phyloP scores from a whole-genome alignment of 1,284 basidiomycete genomes.

The Golubevia sp. region DNA sequence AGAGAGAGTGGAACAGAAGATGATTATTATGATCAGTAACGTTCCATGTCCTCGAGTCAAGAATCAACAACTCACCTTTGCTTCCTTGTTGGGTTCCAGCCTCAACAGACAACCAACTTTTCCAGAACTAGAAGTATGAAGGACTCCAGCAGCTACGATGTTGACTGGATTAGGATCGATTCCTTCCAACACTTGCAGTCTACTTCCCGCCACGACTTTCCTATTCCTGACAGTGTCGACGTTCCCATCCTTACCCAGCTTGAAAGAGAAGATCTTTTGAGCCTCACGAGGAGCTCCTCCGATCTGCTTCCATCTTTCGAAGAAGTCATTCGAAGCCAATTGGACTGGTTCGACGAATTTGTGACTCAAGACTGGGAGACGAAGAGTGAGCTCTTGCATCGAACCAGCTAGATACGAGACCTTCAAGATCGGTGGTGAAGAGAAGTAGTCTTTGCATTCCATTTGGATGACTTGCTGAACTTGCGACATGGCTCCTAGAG shows the following conservation, averaged over 20 bases:
- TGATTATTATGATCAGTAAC: too few relatives aligned
- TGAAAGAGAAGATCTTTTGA: constrained; percentile 42
- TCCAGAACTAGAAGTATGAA: constrained; percentile 26
- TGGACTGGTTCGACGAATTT: constrained; percentile 50
- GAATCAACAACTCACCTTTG: constrained; percentile 17
- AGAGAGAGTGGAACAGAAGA: neutral
- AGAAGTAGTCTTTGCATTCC: constrained; percentile 45
- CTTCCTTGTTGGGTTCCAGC: constrained; percentile 47
- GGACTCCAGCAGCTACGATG: constrained; percentile 49
- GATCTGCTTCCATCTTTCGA: constrained; percentile 54
- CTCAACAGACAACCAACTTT: constrained; percentile 51
- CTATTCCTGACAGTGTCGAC: constrained; percentile 27
- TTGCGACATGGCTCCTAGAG: constrained; percentile 40
- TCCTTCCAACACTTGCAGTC: constrained; percentile 36
- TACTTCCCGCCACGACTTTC: constrained; percentile 24
- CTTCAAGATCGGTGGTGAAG: constrained; percentile 27
- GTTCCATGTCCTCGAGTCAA: too few relatives aligned
- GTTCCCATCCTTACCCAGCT: constrained; percentile 18
- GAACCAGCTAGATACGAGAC: constrained; percentile 47
- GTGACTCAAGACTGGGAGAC: constrained; percentile 36
- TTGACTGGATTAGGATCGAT: constrained; percentile 49
- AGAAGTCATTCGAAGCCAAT: constrained; percentile 38
- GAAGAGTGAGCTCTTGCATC: constrained; percentile 34
- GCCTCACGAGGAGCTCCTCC: constrained; percentile 39
- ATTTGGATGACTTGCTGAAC: constrained; percentile 40